Conservation (phyloP, 345 rosid species). For the Corchorus olitorius region DNA sequence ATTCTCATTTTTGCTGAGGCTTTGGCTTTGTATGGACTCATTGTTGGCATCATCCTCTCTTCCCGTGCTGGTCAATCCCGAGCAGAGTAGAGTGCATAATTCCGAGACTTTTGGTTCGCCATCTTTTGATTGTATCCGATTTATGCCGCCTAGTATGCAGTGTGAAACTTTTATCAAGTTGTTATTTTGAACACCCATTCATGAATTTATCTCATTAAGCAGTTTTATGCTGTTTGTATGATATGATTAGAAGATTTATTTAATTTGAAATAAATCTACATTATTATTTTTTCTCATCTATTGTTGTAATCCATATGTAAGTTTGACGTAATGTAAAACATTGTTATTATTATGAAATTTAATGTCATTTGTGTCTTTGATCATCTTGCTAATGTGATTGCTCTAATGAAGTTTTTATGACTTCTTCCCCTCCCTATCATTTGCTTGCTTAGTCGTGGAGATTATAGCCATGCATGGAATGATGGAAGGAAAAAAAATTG, state of each 20-base stretch:
- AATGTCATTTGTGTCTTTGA: neutral
- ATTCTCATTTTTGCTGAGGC: slow-evolving; percentile 63
- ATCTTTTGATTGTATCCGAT: neutral
- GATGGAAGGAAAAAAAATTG: too few relatives aligned
- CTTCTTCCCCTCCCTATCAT: neutral
- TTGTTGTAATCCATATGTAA: neutral
- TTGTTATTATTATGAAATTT: neutral
- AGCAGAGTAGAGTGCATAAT: slow-evolving; percentile 15
- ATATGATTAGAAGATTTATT: neutral
- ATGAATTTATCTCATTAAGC: neutral
- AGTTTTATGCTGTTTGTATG: neutral
- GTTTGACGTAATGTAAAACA: neutral
- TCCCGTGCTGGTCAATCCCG: slow-evolving; percentile 31
- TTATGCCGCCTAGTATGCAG: neutral
- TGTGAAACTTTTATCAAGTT: neutral
- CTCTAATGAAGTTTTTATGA: neutral
- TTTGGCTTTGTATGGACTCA: slow-evolving; percentile 55
- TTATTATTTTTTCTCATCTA: neutral
- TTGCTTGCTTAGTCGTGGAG: too few relatives aligned
- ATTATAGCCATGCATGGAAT: too few relatives aligned
- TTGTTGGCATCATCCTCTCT: slow-evolving; percentile 57
- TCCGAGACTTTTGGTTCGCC: neutral
- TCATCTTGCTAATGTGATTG: neutral
- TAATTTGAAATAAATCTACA: neutral
- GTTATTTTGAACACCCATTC: neutral